A percentile compares a stretch with the other conserved stretches of the same genome.
Evolutionary conservation across 1,284 basidiomycete species (phyloP).

Genomic region (Irpex sp.): DNA sequence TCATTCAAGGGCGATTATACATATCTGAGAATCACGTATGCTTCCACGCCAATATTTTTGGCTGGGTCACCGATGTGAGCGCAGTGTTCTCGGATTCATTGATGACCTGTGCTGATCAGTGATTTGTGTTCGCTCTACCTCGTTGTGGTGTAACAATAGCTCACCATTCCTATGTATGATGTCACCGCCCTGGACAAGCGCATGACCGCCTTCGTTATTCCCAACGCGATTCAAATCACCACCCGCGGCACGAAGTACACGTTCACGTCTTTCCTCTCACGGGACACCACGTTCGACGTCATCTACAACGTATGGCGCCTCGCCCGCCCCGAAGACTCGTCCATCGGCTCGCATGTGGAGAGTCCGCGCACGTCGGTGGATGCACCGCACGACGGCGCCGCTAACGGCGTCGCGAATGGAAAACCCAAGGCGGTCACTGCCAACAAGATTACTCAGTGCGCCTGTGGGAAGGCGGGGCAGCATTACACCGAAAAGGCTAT

Average conservation of each 20-base stretch:
- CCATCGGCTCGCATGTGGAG: slow-evolving; percentile 27
- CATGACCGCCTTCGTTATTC: slow-evolving; percentile 98
- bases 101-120: background rate
- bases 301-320: slow-evolving; percentile 96
- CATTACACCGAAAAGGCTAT: slow-evolving; percentile 78
- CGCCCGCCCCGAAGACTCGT: slow-evolving; percentile 73
- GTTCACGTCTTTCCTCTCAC: slow-evolving; percentile 94
- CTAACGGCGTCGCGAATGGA: slow-evolving; percentile 11
- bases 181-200: slow-evolving; percentile 91
- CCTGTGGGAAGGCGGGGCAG: slow-evolving; percentile 67
- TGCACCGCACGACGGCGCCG: slow-evolving; percentile 9
- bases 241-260: slow-evolving; percentile 85
- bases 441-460: slow-evolving; percentile 67
- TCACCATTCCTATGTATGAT: slow-evolving; percentile 90
- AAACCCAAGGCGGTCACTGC: slow-evolving; percentile 14
- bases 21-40: slow-evolving; percentile 98
- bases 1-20: slow-evolving; percentile 94
- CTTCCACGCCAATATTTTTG: slow-evolving; percentile 99
- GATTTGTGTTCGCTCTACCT: background rate
- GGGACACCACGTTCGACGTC: slow-evolving; percentile 95
- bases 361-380: slow-evolving; percentile 25
- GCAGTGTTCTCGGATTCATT: background rate
- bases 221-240: slow-evolving; percentile 92
- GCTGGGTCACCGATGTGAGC: slow-evolving; percentile 95
- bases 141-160: slow-evolving; percentile 38